These are phyloP conservation scores for Paramyrothecium sp. DNA, from an alignment of 2,329 filamentous ascomycete genomes.

Conservation along the genomic window DNA sequence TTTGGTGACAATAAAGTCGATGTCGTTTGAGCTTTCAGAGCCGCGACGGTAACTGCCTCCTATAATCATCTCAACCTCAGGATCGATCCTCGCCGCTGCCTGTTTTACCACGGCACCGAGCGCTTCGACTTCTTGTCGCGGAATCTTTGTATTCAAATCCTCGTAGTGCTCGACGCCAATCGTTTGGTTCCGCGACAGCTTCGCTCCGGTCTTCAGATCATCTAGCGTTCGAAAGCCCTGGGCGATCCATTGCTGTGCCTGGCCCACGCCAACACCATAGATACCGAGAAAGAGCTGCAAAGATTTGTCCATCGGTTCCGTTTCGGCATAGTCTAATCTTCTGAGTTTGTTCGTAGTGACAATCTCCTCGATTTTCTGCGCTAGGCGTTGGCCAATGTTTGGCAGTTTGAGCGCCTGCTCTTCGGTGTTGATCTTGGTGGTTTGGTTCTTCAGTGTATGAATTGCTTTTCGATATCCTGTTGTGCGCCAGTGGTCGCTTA, in stretches of 20 bases:
- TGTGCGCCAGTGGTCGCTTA: constrained; percentile 75
- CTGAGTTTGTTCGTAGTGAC: constrained; percentile 69
- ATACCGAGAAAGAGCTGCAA: constrained; percentile 73
- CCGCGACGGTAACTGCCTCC: constrained; percentile 86
- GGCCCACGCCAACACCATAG: constrained; percentile 71
- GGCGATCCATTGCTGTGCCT: constrained; percentile 74
- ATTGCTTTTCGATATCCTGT: constrained; percentile 77
- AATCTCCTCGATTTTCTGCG: constrained; percentile 88
- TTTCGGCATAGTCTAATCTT: constrained; percentile 67
- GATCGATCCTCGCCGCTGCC: constrained; percentile 60
- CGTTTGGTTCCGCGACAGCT: constrained; percentile 66
- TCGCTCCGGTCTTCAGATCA: constrained; percentile 62
- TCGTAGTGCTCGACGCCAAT: constrained; percentile 78
- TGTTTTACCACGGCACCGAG: constrained; percentile 65
- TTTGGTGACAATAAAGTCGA: constrained; percentile 82
- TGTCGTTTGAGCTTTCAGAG: constrained; percentile 70
- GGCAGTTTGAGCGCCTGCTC: constrained; percentile 67
- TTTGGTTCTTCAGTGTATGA: constrained; percentile 66
- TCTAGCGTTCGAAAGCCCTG: constrained; percentile 73
- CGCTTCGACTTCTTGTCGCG: constrained; percentile 69
- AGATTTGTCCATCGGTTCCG: constrained; percentile 63
- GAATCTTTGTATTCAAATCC: constrained; percentile 78
- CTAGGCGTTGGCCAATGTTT: constrained; percentile 70
- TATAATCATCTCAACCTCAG: constrained; percentile 66
- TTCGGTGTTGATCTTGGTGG: constrained; percentile 61